Base-by-base conservation (phyloP, 805 yeast genomes). In the Pichia cephalocereana region DNA sequence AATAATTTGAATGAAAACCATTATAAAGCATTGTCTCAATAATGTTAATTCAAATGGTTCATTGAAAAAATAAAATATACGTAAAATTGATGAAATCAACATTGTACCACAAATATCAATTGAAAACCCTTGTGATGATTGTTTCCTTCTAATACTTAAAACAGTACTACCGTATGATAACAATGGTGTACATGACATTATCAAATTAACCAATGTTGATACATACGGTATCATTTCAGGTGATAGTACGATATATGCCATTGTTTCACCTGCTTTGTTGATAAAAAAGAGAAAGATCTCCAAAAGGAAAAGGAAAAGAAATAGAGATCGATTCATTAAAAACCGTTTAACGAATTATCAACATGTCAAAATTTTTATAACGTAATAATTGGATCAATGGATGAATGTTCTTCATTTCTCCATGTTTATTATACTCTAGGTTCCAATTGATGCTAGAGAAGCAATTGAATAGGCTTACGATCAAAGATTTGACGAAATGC, bases 61-160 rank as follows among this genome's bases (percentile, higher is more conserved):
- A 44, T 86, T 81, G 52, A 83, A 63, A 68, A 83, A 90, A 68
- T 86, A 89, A 48, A 80, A 78, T 28, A 89, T 81, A 54, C 95
- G 71, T 42, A 88, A 66, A 6, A 80, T 76, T 40, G 88, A 76
- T 1, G 96, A 82, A 53, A 87, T 71, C 52, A 89, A 62, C 96
- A 90, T 88, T 8, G 96, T 86, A 8, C 88, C 90, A 66, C 96
- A 90, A 11, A 90, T 86, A 65, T 90, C 97, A n/a, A 88, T 70
- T 6, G 95, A 84, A 60, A 89, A 88, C 23, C 96, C 97, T 23
- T 77, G 70, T 1, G 91, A 76, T 0, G 89, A 75, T 60, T 80
- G 70, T 34, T 77, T 74, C 43, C 73, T 69, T 57, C 79, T 74
- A 14, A 89, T 88, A 53, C 84, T 72, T 43, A 78, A 70, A 36